Evolutionary conservation across 2,329 filamentous ascomycete species (phyloP).

Genomic region (Neurospora sp.): DNA sequence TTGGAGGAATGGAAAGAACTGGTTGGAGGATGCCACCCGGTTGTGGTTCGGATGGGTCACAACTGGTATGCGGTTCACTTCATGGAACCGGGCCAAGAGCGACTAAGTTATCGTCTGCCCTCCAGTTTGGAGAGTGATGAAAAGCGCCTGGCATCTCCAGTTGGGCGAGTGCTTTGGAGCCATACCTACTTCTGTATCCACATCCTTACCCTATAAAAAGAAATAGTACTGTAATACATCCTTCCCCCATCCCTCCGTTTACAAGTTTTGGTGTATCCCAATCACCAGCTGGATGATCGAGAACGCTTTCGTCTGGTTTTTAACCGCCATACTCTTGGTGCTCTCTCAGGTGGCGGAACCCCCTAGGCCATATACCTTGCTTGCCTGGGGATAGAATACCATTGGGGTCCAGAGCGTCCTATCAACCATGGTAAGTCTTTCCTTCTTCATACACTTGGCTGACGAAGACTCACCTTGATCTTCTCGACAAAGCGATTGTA

Average conservation of each 20-base stretch:
- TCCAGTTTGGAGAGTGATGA: neutral
- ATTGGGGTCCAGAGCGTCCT: conserved; percentile 28
- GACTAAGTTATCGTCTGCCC: conserved; percentile 1
- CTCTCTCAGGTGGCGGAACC: conserved; percentile 15
- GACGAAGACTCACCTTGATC: conserved; percentile 23
- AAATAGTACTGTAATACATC: neutral
- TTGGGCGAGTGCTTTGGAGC: neutral
- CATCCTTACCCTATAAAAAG: neutral
- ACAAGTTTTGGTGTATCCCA: neutral
- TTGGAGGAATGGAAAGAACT: conserved; percentile 19
- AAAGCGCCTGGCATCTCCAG: neutral
- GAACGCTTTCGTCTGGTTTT: neutral
- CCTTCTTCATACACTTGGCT: neutral
- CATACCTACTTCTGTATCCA: neutral
- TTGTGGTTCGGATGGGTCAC: conserved; percentile 11
- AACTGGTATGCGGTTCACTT: conserved; percentile 12
- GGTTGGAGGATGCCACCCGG: conserved; percentile 16
- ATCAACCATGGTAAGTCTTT: neutral
- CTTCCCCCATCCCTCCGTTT: neutral
- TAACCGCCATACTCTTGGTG: neutral
- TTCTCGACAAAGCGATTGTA: conserved; percentile 29
- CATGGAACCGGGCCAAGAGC: conserved; percentile 7
- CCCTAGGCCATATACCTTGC: conserved; percentile 28
- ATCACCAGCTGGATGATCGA: neutral
- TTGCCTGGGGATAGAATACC: conserved; percentile 29